These are phyloP conservation scores for Psilocybe cyanescens DNA, from an alignment of 768 basidiomycete genomes.

Conservation along the genomic window DNA sequence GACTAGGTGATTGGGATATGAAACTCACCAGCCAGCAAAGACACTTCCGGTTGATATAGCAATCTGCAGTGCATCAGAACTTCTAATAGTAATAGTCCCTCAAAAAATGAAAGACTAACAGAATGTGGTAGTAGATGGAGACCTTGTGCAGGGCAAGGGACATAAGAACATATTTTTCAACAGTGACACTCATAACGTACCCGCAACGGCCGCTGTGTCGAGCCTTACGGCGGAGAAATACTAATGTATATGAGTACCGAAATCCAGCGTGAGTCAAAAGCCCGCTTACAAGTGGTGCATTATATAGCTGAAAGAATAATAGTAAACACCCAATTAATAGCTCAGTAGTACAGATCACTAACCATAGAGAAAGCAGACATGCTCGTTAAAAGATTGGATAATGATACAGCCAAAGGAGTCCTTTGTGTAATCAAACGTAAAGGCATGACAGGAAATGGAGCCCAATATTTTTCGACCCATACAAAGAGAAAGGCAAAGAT, in stretches of 20 bases:
- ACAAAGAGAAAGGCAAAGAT: constrained; percentile 66
- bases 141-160: constrained; percentile 43
- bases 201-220: constrained; percentile 69
- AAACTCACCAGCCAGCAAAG: constrained; percentile 77
- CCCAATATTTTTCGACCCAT: constrained; percentile 76
- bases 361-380: constrained; percentile 84
- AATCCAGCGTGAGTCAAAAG: background rate
- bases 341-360: constrained; percentile 24
- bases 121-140: constrained; percentile 91
- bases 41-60: constrained; percentile 87
- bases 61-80: constrained; percentile 45
- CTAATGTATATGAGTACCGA: constrained; percentile 30
- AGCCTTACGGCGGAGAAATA: constrained; percentile 86
- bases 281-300: constrained; percentile 72
- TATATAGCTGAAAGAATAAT: constrained; percentile 66
- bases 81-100: constrained; percentile 5
- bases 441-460: constrained; percentile 91
- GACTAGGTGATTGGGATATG: constrained; percentile 4
- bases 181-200: constrained; percentile 38
- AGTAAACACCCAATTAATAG: constrained; percentile 11
- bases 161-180: background rate
- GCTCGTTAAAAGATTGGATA: constrained; percentile 79
- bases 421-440: constrained; percentile 75
- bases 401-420: constrained; percentile 80
- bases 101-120: constrained; percentile 43